Evolutionary conservation across 129 eudicot genomes (phyloP), one percentile per base, ranked within the genome.

Genomic region (Flaveria linearis): DNA sequence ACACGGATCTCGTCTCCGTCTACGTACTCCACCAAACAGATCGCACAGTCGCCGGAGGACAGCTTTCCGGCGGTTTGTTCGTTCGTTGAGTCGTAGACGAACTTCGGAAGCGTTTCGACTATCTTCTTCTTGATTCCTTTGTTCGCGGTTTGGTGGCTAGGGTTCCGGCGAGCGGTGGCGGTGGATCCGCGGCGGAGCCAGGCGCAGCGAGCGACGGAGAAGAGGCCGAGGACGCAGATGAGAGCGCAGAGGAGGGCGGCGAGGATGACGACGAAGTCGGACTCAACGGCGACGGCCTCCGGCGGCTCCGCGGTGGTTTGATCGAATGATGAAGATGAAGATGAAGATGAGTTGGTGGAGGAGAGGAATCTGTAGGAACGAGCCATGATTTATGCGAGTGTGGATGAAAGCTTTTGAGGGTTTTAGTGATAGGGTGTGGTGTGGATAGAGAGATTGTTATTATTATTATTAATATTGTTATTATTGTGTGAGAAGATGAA

Each of bases 231-330:
- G 1, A 85, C 89, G 66, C 96, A 87, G 43, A 90, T 87, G 10
- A 90, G 42, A 15, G 92, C 96, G 45, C 96, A 90, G 57, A 85
- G 88, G 36, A 90, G 84, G 13, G 96, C 90, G 26, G 96, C 92
- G 23, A 90, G 85, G 53, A 90, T 82, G 69, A 43, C 69, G 57
- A 57, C 70, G 69, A 60, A 57, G 28, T 74, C 69, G n/a, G 78
- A 74, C 69, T 74, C 78, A 0, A 60, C 42, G 78, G 69, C 23
- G 57, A 74, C 78, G 22, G 78, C 78, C 14, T 74, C 70, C 2
- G 69, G 78, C 13, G 78, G 75, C 26, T 70, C 61, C 2, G 75
- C 75, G 5, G 5, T 5, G 2, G 61, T 9, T n/a, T 70, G 75
- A 15, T 70, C 62, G 12, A 50, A 51, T 63, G 69, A 63, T 16